Conservation (phyloP, 306 rosid species). For the Ceratonia siliqua region DNA sequence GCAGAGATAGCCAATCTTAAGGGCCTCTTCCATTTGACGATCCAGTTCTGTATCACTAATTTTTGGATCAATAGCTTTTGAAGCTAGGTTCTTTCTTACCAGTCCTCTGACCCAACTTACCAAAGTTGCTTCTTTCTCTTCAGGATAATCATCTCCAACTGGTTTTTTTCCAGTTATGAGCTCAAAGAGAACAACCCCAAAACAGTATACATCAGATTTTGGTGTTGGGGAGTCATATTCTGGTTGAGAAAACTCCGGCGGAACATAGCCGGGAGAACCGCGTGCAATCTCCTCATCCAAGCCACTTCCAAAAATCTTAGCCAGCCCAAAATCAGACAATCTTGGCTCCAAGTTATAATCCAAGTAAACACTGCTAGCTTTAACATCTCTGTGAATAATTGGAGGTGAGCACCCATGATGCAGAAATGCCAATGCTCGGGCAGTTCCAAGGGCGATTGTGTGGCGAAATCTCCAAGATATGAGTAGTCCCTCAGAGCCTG, state of each 20-base stretch:
- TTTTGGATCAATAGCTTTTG: slow-evolving; percentile 77
- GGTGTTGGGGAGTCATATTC: slow-evolving; percentile 73
- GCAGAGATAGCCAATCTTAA: slow-evolving; percentile 92
- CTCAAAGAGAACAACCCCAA: slow-evolving; percentile 87
- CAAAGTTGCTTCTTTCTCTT: slow-evolving; percentile 73
- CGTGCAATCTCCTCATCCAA: slow-evolving; percentile 78
- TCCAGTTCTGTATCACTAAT: slow-evolving; percentile 61
- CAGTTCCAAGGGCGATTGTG: slow-evolving; percentile 89
- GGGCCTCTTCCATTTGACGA: slow-evolving; percentile 86
- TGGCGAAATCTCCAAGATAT: slow-evolving; percentile 92
- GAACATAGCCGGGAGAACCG: slow-evolving; percentile 79
- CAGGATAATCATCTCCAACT: slow-evolving; percentile 77
- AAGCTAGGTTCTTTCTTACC: slow-evolving; percentile 68
- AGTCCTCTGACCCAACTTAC: slow-evolving; percentile 88
- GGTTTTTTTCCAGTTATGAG: slow-evolving; percentile 88
- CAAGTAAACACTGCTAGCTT: slow-evolving; percentile 91
- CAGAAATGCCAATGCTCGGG: slow-evolving; percentile 89
- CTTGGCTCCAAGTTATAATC: slow-evolving; percentile 92
- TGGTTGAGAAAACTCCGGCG: slow-evolving; percentile 75
- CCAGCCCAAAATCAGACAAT: slow-evolving; percentile 91
- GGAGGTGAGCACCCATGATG: slow-evolving; percentile 99
- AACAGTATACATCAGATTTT: slow-evolving; percentile 94
- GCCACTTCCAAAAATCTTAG: slow-evolving; percentile 80
- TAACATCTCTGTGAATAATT: slow-evolving; percentile 85
- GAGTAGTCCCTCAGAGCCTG: slow-evolving; percentile 76